Percentiles rank a stretch among this genome's conserved stretches.
Evolutionary conservation across 306 rosid species (phyloP).

Genomic region (Echinosophora koreensis): DNA sequence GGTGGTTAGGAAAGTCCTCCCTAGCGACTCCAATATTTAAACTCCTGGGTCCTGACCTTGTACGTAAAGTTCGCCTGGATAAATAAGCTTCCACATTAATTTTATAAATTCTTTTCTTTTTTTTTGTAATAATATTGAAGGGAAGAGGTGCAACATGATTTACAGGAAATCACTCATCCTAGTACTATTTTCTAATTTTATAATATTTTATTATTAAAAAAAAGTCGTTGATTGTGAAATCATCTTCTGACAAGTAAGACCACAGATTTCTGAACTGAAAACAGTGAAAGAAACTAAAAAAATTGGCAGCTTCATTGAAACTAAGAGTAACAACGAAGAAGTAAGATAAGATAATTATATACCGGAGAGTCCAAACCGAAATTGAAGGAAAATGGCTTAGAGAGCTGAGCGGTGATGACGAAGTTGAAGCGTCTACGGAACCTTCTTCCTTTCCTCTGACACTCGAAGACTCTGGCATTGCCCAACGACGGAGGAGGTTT

Average conservation of each 20-base stretch:
- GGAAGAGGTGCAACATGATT: no score
- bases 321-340: not conserved
- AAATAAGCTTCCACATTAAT: no score
- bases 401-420: constrained; percentile 74
- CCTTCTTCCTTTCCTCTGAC: constrained; percentile 57
- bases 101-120: no score
- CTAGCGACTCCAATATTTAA: no score
- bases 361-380: constrained; percentile 88
- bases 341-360: not conserved
- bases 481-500: constrained; percentile 52
- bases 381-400: constrained; percentile 62
- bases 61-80: no score
- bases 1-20: no score
- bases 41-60: no score
- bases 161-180: no score
- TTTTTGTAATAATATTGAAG: no score
- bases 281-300: not conserved
- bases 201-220: not conserved
- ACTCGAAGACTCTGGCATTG: constrained; percentile 51
- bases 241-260: not conserved
- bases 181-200: not conserved
- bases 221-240: not conserved
- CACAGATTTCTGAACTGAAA: not conserved
- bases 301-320: not conserved
- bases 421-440: constrained; percentile 64